Percentiles rank a stretch among this genome's conserved stretches.
These are phyloP conservation scores for Gelatoporia subvermispora DNA, from an alignment of 768 basidiomycete species.

Conservation along the genomic window DNA sequence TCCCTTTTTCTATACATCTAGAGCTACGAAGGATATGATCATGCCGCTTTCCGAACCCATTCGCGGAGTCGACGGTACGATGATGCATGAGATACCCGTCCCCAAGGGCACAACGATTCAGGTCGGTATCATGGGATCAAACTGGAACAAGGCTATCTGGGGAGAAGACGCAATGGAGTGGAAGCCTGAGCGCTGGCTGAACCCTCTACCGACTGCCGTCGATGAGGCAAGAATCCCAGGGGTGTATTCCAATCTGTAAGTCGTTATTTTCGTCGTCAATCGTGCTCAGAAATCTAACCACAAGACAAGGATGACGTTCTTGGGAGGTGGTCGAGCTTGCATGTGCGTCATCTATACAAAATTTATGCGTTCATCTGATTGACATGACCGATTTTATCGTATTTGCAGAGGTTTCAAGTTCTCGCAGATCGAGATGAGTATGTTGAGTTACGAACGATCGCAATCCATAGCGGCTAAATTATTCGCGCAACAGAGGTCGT, in stretches of 20 bases:
- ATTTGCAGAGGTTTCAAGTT: constrained; percentile 18
- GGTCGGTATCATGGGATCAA: constrained; percentile 24
- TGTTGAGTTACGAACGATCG: background rate
- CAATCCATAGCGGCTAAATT: too few relatives aligned
- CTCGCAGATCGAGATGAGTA: constrained; percentile 18
- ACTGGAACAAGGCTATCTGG: constrained; percentile 34
- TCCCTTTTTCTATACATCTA: background rate
- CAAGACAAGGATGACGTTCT: constrained; percentile 38
- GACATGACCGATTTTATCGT: background rate
- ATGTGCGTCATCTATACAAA: constrained; percentile 23
- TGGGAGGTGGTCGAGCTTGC: constrained; percentile 30
- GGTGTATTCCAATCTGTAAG: constrained; percentile 27
- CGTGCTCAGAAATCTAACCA: background rate
- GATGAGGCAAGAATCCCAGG: constrained; percentile 27
- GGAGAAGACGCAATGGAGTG: constrained; percentile 37
- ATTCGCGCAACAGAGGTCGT: constrained; percentile 7
- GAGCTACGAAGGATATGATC: constrained; percentile 15
- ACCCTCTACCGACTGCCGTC: constrained; percentile 16
- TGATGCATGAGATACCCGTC: constrained; percentile 21
- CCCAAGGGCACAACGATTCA: constrained; percentile 22
- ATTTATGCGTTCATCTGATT: too few relatives aligned
- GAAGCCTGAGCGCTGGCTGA: constrained; percentile 40
- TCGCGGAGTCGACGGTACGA: constrained; percentile 22
- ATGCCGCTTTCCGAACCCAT: constrained; percentile 29
- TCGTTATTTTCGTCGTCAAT: background rate